Percentiles rank a stretch among this genome's conserved stretches.
Evolutionary conservation across 2,329 filamentous ascomycete species (phyloP).

Genomic region (Botrytis sinoallii): DNA sequence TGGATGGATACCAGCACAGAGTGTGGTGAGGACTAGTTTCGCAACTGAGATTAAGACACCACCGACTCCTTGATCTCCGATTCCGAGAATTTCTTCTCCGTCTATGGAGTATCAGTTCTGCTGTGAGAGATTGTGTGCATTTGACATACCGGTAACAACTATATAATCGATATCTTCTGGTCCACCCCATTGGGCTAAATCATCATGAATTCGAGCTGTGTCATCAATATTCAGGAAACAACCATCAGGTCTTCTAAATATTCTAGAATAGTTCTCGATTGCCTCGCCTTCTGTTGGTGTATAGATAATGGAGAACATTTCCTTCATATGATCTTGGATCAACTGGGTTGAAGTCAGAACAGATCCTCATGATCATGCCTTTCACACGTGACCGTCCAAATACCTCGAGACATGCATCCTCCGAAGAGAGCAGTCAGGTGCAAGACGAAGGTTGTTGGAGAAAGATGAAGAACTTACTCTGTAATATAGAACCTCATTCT

Average conservation of each 20-base stretch:
- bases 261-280: slow-evolving; percentile 75
- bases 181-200: slow-evolving; percentile 65
- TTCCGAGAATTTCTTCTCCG: slow-evolving; percentile 74
- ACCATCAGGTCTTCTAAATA: slow-evolving; percentile 77
- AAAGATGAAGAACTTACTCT: slow-evolving; percentile 47
- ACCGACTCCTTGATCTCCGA: slow-evolving; percentile 84
- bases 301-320: slow-evolving; percentile 90
- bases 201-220: slow-evolving; percentile 60
- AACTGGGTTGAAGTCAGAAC: slow-evolving; percentile 47
- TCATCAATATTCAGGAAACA: slow-evolving; percentile 77
- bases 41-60: slow-evolving; percentile 81
- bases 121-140: slow-evolving; percentile 42
- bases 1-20: slow-evolving; percentile 85
- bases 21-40: slow-evolving; percentile 76
- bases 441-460: background rate
- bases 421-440: background rate
- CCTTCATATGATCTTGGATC: slow-evolving; percentile 72
- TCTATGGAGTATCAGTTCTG: slow-evolving; percentile 39
- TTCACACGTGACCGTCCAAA: background rate
- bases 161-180: slow-evolving; percentile 82
- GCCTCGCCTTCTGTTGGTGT: slow-evolving; percentile 88
- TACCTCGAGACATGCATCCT: background rate
- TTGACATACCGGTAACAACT: slow-evolving; percentile 67
- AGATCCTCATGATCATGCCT: background rate
- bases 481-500: slow-evolving; percentile 82